Conservation (phyloP, 2,329 filamentous ascomycete genomes). For the Macroventuria anomochaeta region DNA sequence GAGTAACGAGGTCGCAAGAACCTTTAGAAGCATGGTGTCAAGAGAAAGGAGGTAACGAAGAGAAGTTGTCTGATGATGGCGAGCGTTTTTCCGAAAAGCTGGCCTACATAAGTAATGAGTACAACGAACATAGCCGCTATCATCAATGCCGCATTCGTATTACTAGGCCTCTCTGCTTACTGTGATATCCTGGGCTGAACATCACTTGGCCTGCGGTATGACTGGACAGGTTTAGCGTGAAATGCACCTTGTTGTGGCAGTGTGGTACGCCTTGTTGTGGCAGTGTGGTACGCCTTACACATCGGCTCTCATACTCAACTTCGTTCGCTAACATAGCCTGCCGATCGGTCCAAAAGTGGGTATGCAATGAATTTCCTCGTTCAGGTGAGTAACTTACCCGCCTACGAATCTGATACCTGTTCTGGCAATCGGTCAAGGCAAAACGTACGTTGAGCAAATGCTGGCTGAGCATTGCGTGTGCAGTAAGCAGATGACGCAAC, state of each 20-base stretch:
- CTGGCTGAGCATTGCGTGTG: no score
- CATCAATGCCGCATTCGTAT: not conserved
- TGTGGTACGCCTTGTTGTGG: not conserved
- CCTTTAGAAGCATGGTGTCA: constrained; percentile 9
- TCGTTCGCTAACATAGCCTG: not conserved
- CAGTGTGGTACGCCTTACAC: constrained; percentile 2
- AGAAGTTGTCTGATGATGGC: not conserved
- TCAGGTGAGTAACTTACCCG: no score
- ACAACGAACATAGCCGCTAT: not conserved
- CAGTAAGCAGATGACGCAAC: no score
- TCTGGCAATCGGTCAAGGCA: no score
- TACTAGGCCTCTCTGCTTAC: constrained; percentile 9
- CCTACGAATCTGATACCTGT: no score
- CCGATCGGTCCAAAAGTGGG: not conserved
- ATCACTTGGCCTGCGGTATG: constrained; percentile 6
- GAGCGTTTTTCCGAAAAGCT: not conserved
- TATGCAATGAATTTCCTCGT: not conserved
- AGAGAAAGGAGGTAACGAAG: not conserved
- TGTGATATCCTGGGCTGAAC: not conserved
- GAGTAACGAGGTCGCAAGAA: constrained; percentile 8
- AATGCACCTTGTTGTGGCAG: constrained; percentile 9
- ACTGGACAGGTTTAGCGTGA: constrained; percentile 1
- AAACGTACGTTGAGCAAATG: no score
- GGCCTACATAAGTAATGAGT: constrained; percentile 4
- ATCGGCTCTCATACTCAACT: not conserved